These are phyloP conservation scores for Xylaria digitata DNA, from an alignment of 2,329 filamentous ascomycete genomes.

Conservation along the genomic window DNA sequence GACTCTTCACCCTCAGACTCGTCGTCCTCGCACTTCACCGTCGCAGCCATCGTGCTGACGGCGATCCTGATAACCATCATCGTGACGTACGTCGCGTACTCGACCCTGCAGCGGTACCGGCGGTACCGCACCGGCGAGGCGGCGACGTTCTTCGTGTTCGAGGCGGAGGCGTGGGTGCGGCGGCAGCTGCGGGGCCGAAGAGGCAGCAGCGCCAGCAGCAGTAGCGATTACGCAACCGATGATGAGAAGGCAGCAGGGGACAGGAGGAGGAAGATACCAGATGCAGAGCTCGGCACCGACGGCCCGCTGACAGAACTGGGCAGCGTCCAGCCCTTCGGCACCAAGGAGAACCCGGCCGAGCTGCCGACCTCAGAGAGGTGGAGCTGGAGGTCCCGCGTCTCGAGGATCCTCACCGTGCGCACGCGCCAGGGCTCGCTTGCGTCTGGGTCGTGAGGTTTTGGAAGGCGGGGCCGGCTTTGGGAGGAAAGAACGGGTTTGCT, in stretches of 20 bases:
- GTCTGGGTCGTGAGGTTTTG: neutral
- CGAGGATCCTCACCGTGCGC: slow-evolving; percentile 21
- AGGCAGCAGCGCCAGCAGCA: too few relatives aligned
- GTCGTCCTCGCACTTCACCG: slow-evolving; percentile 24
- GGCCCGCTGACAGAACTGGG: slow-evolving; percentile 44
- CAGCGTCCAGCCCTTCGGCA: slow-evolving; percentile 37
- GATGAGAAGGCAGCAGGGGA: slow-evolving; percentile 1
- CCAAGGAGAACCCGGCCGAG: slow-evolving; percentile 47
- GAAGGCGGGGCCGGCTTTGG: too few relatives aligned
- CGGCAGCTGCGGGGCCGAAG: neutral
- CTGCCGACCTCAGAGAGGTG: slow-evolving; percentile 34
- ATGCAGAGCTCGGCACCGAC: slow-evolving; percentile 45
- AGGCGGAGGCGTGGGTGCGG: slow-evolving; percentile 13
- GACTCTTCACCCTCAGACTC: neutral
- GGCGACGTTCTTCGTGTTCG: slow-evolving; percentile 26
- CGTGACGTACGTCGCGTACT: slow-evolving; percentile 30
- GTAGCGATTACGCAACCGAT: too few relatives aligned
- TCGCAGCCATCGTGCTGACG: slow-evolving; percentile 42
- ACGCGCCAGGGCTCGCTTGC: neutral
- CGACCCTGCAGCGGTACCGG: slow-evolving; percentile 39
- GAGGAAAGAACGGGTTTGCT: too few relatives aligned
- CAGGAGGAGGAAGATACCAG: slow-evolving; percentile 22
- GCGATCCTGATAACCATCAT: slow-evolving; percentile 43
- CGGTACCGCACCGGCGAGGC: slow-evolving; percentile 38
- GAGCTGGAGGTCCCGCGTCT: slow-evolving; percentile 44